Evolutionary conservation across 1,139 yeast genomes (phyloP).

Genomic region (Yamadazyma spencermartinsiae): DNA sequence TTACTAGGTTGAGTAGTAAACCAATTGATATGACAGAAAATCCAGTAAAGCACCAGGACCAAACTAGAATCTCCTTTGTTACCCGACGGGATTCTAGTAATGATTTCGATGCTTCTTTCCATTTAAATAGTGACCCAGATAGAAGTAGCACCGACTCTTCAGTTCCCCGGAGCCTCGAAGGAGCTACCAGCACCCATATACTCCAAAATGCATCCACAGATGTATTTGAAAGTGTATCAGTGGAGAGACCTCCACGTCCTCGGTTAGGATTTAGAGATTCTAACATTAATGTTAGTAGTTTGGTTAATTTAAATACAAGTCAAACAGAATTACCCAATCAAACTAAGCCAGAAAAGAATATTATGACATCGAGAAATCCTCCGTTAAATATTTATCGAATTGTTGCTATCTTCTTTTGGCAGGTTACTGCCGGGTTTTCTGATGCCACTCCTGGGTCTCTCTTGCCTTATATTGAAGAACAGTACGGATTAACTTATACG

Average conservation of each 20-base stretch:
- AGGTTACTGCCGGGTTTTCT: constrained; percentile 34
- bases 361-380: constrained; percentile 35
- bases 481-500: constrained; percentile 37
- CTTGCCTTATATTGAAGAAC: constrained; percentile 42
- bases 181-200: too few species aligned
- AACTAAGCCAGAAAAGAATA: constrained; percentile 7
- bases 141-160: too few species aligned
- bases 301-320: constrained; percentile 5
- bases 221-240: constrained; percentile 3
- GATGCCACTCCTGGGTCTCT: constrained; percentile 54
- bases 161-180: too few species aligned
- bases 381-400: constrained; percentile 46
- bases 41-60: constrained; percentile 1
- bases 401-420: constrained; percentile 42
- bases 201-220: too few species aligned
- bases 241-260: constrained; percentile 14
- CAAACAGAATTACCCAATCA: constrained; percentile 10
- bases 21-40: background rate
- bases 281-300: constrained; percentile 12
- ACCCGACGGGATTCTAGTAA: constrained; percentile 13
- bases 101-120: too few species aligned
- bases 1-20: background rate
- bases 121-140: too few species aligned
- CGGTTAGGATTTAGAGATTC: constrained; percentile 14
- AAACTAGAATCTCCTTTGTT: constrained; percentile 14